phyloP scores from a whole-genome alignment of 495 filamentous ascomycete genomes.

The Penicillium soppii region DNA sequence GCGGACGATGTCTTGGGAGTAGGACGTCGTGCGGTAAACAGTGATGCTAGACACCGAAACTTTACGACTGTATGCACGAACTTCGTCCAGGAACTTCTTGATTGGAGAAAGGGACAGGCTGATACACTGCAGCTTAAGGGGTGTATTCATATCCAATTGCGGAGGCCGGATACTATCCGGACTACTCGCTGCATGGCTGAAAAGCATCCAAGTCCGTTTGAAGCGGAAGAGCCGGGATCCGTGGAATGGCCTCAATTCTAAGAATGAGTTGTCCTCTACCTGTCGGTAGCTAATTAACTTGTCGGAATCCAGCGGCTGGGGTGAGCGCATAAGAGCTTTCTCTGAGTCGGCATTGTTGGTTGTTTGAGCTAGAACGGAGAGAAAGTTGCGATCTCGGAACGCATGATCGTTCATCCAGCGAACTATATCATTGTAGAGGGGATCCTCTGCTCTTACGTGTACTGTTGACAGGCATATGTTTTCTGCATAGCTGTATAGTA shows the following conservation, averaged over 20 bases:
- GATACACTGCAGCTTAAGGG: neutral
- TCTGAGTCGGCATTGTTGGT: neutral
- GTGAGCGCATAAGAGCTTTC: neutral
- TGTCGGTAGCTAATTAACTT: slow-evolving; percentile 3
- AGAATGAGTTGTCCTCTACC: neutral
- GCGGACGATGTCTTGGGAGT: slow-evolving; percentile 5
- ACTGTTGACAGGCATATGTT: slow-evolving; percentile 7
- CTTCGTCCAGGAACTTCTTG: slow-evolving; percentile 3
- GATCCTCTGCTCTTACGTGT: slow-evolving; percentile 5
- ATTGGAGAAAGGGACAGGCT: neutral
- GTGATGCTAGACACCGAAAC: slow-evolving; percentile 2
- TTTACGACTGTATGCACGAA: slow-evolving; percentile 2
- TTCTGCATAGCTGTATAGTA: slow-evolving; percentile 1
- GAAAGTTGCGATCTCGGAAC: slow-evolving; percentile 1
- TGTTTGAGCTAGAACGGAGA: slow-evolving; percentile 4
- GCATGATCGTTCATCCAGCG: slow-evolving; percentile 11
- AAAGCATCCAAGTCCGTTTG: slow-evolving; percentile 4
- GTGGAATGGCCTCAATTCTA: slow-evolving; percentile 8
- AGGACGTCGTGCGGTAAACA: neutral
- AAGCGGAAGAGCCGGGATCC: slow-evolving; percentile 5
- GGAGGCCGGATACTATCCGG: neutral
- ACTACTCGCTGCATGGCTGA: neutral
- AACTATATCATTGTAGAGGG: slow-evolving; percentile 1
- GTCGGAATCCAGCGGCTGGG: neutral
- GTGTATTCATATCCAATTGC: neutral